Percentiles rank a stretch among this genome's conserved stretches.
Conservation (phyloP, 495 filamentous ascomycete species). For the Trichoderma reesei region DNA sequence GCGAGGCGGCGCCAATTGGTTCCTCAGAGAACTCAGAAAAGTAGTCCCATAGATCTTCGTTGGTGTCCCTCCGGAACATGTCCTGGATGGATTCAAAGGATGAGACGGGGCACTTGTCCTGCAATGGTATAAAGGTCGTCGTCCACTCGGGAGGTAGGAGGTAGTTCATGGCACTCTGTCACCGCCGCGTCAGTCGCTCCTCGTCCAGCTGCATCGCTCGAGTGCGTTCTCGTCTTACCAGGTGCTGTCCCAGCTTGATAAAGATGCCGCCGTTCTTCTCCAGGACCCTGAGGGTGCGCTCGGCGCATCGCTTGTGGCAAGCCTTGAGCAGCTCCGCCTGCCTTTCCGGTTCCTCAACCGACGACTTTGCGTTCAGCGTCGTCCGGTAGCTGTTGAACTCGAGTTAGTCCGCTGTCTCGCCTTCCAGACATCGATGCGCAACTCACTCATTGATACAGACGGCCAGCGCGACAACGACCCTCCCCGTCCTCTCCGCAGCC, state of each 20-base stretch:
- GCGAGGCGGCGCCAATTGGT: constrained; percentile 85
- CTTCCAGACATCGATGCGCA: constrained; percentile 9
- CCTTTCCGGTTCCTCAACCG: constrained; percentile 49
- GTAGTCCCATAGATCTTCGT: constrained; percentile 63
- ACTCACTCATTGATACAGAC: constrained; percentile 87
- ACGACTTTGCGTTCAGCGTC: constrained; percentile 59
- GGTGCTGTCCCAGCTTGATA: constrained; percentile 93
- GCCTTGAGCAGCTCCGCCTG: constrained; percentile 56
- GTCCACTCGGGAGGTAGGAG: constrained; percentile 92
- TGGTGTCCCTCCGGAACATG: constrained; percentile 81
- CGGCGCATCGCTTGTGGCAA: constrained; percentile 88
- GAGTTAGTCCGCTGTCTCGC: constrained; percentile 7
- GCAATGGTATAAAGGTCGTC: constrained; percentile 87
- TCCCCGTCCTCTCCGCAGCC: constrained; percentile 64
- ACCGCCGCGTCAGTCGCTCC: neutral
- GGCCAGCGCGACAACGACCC: constrained; percentile 66
- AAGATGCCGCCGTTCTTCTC: constrained; percentile 97
- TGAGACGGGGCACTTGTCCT: constrained; percentile 91
- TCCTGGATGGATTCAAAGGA: constrained; percentile 78
- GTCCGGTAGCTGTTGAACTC: constrained; percentile 58
- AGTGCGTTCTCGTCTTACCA: constrained; percentile 37
- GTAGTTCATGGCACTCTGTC: constrained; percentile 85
- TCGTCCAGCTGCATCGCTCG: too few relatives aligned
- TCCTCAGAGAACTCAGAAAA: constrained; percentile 71
- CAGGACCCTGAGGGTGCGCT: constrained; percentile 69